phyloP scores from a whole-genome alignment of 139 green algal species.

The Coccomyxa sp. region DNA sequence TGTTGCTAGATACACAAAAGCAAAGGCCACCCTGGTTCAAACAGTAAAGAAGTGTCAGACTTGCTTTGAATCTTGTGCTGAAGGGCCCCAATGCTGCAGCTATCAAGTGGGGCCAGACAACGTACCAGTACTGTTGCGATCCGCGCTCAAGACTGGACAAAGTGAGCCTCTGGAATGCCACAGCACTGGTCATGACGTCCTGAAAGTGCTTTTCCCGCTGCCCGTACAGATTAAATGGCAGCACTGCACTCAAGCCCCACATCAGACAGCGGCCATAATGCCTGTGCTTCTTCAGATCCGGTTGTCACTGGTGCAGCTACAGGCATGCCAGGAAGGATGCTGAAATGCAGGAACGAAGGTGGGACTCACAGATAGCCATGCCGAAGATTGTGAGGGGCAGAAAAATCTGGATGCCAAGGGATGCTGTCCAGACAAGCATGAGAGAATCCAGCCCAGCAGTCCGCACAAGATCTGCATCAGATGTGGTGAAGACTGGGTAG shows the following conservation, averaged over 20 bases:
- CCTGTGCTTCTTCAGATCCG: background rate
- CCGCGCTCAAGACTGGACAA: slow-evolving; percentile 12
- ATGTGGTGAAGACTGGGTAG: slow-evolving; percentile 37
- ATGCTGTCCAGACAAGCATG: slow-evolving; percentile 17
- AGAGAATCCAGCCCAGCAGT: slow-evolving; percentile 47
- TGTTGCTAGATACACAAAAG: slow-evolving; percentile 19
- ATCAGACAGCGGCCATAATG: background rate
- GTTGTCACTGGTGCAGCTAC: too few relatives aligned
- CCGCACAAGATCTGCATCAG: slow-evolving; percentile 40
- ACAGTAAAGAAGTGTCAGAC: too few relatives aligned
- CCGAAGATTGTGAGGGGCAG: slow-evolving; percentile 37
- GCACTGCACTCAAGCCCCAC: slow-evolving; percentile 2
- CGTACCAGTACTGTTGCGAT: slow-evolving; percentile 18
- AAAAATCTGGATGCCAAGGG: slow-evolving; percentile 34
- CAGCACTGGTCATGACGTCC: background rate
- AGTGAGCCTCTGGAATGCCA: slow-evolving; percentile 8
- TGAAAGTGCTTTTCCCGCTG: background rate
- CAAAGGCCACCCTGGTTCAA: slow-evolving; percentile 15
- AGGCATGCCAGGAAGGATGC: too few relatives aligned
- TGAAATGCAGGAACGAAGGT: background rate
- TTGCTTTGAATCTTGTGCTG: too few relatives aligned
- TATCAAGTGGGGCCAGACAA: background rate
- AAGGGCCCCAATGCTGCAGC: background rate
- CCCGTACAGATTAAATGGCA: slow-evolving; percentile 7
- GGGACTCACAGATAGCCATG: slow-evolving; percentile 10